Percentiles rank a stretch among this genome's conserved stretches.
phyloP scores from a whole-genome alignment of 768 basidiomycete genomes.

The Leccinum variicolor region DNA sequence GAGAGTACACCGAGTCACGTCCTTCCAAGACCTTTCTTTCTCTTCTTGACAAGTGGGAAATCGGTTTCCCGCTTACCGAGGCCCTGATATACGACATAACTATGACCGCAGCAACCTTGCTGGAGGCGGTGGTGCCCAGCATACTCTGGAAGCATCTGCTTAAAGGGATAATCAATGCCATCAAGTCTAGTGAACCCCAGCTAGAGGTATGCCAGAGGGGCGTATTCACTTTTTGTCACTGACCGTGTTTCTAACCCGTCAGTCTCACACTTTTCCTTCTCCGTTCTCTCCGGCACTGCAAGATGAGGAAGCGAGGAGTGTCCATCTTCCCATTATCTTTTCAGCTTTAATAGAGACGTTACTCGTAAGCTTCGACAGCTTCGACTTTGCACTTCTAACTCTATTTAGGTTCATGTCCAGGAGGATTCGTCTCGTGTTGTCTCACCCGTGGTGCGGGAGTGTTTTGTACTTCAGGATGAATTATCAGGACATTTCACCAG shows the following conservation, averaged over 20 bases:
- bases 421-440: conserved; percentile 34
- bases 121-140: conserved; percentile 87
- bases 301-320: conserved; percentile 81
- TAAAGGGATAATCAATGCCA: conserved; percentile 49
- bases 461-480: conserved; percentile 49
- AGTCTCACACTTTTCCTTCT: conserved; percentile 72
- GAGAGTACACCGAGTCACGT: conserved; percentile 72
- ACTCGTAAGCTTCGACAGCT: conserved; percentile 41
- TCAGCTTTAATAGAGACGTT: conserved; percentile 62
- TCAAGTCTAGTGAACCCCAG: conserved; percentile 40
- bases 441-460: conserved; percentile 37
- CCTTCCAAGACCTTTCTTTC: conserved; percentile 97
- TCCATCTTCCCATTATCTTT: conserved; percentile 81
- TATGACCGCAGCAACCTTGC: conserved; percentile 83
- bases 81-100: conserved; percentile 72
- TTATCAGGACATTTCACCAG: conserved; percentile 50
- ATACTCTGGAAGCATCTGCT: conserved; percentile 83
- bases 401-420: conserved; percentile 35
- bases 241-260: conserved; percentile 47
- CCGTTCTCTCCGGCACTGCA: conserved; percentile 55
- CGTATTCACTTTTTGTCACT: conserved; percentile 1
- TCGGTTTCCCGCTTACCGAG: conserved; percentile 79
- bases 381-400: conserved; percentile 1
- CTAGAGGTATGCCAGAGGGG: conserved; percentile 45
- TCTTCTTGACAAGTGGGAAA: conserved; percentile 94